Evolutionary conservation across 179 eudicot species (phyloP).

Genomic region (Amaranthus tricolor): DNA sequence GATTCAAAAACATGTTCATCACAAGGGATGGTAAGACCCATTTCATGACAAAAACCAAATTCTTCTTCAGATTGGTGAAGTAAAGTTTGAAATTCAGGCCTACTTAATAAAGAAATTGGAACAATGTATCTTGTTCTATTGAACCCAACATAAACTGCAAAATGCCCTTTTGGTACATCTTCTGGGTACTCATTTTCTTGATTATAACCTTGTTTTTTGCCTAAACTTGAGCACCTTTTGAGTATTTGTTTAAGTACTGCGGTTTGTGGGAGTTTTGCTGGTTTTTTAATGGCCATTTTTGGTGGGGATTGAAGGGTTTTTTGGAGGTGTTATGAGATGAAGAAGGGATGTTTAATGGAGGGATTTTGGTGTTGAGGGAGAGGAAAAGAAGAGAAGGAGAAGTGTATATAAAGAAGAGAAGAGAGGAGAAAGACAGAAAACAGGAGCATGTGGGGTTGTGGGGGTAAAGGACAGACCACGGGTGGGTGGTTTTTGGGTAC

Average conservation of each 20-base stretch:
- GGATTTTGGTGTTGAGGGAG: conserved; percentile 13
- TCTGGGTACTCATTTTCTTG: conserved; percentile 40
- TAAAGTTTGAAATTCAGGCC: conserved; percentile 58
- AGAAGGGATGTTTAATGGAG: background rate
- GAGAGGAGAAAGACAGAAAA: conserved; percentile 10
- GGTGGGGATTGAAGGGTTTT: background rate
- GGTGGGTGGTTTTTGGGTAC: conserved; percentile 12
- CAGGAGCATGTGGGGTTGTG: conserved; percentile 21
- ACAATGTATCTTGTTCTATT: conserved; percentile 66
- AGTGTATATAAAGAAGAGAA: background rate
- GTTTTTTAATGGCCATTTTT: conserved; percentile 54
- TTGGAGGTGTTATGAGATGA: background rate
- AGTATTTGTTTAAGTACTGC: conserved; percentile 62
- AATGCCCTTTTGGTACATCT: conserved; percentile 85
- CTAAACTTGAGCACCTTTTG: conserved; percentile 68
- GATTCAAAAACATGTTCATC: conserved; percentile 58
- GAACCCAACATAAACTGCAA: conserved; percentile 76
- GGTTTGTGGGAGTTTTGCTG: conserved; percentile 56
- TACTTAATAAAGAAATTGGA: conserved; percentile 54
- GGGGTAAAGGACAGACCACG: conserved; percentile 19
- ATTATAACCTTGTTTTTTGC: conserved; percentile 38
- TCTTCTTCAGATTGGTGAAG: conserved; percentile 77
- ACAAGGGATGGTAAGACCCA: conserved; percentile 80
- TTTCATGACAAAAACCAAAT: conserved; percentile 76
- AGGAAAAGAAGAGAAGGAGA: background rate